Evolutionary conservation across 2,329 filamentous ascomycete genomes (phyloP), one percentile per base, ranked within the genome.

Genomic region (Trichophyton mentagrophytes): DNA sequence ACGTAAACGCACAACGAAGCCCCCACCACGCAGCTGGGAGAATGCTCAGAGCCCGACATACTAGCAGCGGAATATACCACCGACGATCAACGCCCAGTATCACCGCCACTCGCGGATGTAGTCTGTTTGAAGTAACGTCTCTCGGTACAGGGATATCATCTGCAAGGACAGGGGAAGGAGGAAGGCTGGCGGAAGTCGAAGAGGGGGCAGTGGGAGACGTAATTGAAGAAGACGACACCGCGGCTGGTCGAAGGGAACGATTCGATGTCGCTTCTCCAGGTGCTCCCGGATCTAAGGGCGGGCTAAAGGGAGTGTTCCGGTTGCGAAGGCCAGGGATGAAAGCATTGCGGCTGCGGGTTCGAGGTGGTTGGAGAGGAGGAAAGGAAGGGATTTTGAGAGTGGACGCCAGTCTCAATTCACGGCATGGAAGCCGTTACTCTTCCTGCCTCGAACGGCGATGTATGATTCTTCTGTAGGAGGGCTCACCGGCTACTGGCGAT

Each of bases 91-190:
- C 83, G 58, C 88, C 88, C 55, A 92, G 80, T 36, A 89, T 82
- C 67, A 90, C 87, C 64, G 88, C 88, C 61, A 92, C 84, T 61
- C 88, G 87, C 11, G 88, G 88, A 69, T 90, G 87, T 49, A 90
- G 78, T 59, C 75, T 72, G 42, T 74, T 74, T 9, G 69, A 69
- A 44, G 66, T 66, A 59, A 66, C 66, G 67, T 72, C 68, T 62
- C 67, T 69, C 9, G 36, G 40, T 3, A 66, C 65, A 61, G 66
- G 67, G 56, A 69, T 66, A 3, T 57, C 55, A 17, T 15, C 64
- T 22, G 64, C 58, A 7, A 67, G 61, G n/a, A 66, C 11, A 38
- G 33, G 67, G 17, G 71, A 61, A 55, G 68, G 67, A 25, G 53
- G 59, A 13, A 55, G 25, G 33, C 22, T 15, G 25, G 40, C 11